Percentiles rank a stretch among this genome's conserved stretches.
Evolutionary conservation across 2,329 filamentous ascomycete genomes (phyloP).

Genomic region (Hypoxylon sp.): DNA sequence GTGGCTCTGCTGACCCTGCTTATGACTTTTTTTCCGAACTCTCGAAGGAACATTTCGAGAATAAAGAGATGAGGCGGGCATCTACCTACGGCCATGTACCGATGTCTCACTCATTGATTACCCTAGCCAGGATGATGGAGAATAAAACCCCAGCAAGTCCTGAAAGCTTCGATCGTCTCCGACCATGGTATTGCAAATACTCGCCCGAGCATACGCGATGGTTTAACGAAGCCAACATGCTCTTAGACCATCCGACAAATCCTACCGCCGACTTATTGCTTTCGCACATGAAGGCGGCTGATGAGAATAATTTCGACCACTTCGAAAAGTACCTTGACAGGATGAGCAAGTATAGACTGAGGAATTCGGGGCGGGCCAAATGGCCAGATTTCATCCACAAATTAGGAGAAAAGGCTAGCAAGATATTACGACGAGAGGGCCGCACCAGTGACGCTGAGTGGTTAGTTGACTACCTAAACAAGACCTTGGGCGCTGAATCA

Average conservation of each 20-base stretch:
- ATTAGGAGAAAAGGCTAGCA: not conserved
- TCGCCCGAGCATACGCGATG: not conserved
- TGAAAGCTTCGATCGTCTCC: not conserved
- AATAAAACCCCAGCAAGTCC: not conserved
- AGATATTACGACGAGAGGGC: not conserved
- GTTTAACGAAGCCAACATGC: not conserved
- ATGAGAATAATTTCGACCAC: not conserved
- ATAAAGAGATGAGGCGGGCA: not conserved
- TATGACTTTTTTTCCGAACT: not conserved
- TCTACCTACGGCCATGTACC: not conserved
- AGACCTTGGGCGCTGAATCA: not conserved
- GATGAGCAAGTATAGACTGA: too few species aligned
- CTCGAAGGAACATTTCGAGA: not conserved
- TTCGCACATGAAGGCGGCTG: not conserved
- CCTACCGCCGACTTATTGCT: not conserved
- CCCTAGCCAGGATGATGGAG: not conserved
- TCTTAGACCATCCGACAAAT: not conserved
- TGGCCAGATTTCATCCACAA: not conserved
- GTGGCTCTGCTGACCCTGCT: not conserved
- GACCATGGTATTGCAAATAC: not conserved
- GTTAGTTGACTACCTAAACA: not conserved
- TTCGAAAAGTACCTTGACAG: too few species aligned
- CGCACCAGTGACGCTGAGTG: not conserved
- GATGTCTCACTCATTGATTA: not conserved
- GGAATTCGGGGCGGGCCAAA: not conserved